Base-by-base conservation (phyloP, 257 asterid genomes). In the Nemophila menziesii region DNA sequence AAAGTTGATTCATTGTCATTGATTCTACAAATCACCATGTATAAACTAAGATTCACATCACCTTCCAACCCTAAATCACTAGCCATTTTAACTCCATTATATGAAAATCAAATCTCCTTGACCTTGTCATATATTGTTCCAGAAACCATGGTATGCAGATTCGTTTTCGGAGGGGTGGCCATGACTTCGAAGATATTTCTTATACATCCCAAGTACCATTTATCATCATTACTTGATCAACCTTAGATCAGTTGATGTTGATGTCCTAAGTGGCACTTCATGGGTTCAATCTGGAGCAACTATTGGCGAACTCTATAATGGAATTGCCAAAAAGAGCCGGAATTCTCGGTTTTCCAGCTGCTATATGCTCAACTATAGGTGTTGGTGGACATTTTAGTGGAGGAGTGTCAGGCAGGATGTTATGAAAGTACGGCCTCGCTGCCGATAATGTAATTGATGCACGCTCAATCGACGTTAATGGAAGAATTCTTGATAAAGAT, bases 321-420 rank as follows among this genome's bases (percentile, higher is more conserved):
- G 29, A 2, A 43, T 69, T 5, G 54, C 69, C 0, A 11, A 34
- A 14, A 44, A 16, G 10, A 58, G 53, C 27, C 33, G 8, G n/a
- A 8, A 69, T 11, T 43, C 72, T 73, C 22, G 80, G 66, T 21
- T 62, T 58, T 54, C 74, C 71, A 0, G 55, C 62, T 5, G 81
- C 77, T 0, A 55, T 57, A 9, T 73, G 71, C 34, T 74, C 77
- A 7, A 69, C 67, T 0, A 77, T 73, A 0, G 81, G 77, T 0
- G 71, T 62, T 0, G 73, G 81, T 0, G 81, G 81, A 43, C 81
- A 69, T 21, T 38, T 73, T 8, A 69, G 74, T 10, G 80, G 73
- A 3, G 80, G 77, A 11, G 80, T 76, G 6, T 58, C 58, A n/a
- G 73, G 80, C 10, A 60, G 64, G 5, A 33, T 73, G 46, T 12